Evolutionary conservation across 306 rosid species (phyloP), one percentile per base, ranked within the genome.

Genomic region (Lathyrus tuberosus): DNA sequence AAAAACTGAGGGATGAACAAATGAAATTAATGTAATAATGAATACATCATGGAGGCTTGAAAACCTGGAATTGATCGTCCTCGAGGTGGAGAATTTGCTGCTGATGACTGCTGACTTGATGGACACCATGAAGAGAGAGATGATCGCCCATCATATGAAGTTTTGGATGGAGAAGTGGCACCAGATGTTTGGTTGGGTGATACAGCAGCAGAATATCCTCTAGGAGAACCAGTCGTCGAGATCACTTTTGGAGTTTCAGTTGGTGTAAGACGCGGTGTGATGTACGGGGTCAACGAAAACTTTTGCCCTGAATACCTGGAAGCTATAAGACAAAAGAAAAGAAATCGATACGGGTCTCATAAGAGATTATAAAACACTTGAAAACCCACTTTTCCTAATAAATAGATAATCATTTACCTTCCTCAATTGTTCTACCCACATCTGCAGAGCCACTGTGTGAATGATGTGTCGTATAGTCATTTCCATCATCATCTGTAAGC

Each of bases 51-150:
- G 38, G 15, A 58, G 22, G 20, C 18, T 56, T 71, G 42, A 13
- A 86, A 70, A 91, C 97, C 97, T 80, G 92, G 74, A 65, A 77
- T 33, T 56, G 85, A 31, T 54, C 87, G 87, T 38, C 81, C 84
- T 33, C 91, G 92, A 69, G 97, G 95, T 70, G 99, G 99, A 79
- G 99, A 91, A 70, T 80, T 91, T 71, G 99, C 96, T 48, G 99
- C 97, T 46, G 99, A 95, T 41, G 99, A 91, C 85, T 87, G 99
- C 86, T 95, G 97, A 85, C 99, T 95, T 63, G 99, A 91, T 48
- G 97, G 79, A 81, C 87, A 87, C 99, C 99, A 95, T 8, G 96
- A 77, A 61, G 99, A 80, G 48, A 84, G 48, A 52, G 90, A 80
- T 41, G 74, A 60, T 4, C 87, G 89, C 46, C 87, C 90, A 6